Evolutionary conservation across 2,329 filamentous ascomycete genomes (phyloP).

Genomic region (Mycosphaerella sp.): DNA sequence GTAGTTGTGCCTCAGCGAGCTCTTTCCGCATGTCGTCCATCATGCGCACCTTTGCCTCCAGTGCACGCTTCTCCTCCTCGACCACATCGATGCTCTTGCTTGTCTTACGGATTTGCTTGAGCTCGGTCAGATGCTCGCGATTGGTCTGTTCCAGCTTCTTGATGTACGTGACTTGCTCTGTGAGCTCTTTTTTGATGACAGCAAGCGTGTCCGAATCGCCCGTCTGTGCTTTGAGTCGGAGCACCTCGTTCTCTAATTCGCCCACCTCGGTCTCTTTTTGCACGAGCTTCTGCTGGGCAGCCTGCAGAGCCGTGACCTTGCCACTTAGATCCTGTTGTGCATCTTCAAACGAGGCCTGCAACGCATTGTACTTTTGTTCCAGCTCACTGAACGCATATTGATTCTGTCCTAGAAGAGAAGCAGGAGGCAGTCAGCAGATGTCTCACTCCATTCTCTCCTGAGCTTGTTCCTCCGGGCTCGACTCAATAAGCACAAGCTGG

Average conservation of each 20-base stretch:
- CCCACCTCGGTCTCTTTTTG: constrained; percentile 66
- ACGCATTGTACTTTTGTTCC: constrained; percentile 52
- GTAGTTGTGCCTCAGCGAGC: constrained; percentile 69
- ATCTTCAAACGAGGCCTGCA: constrained; percentile 52
- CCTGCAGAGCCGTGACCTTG: constrained; percentile 52
- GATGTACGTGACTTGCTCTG: constrained; percentile 89
- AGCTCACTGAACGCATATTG: constrained; percentile 54
- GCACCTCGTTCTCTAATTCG: constrained; percentile 71
- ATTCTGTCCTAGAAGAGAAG: constrained; percentile 45
- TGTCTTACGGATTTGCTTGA: constrained; percentile 72
- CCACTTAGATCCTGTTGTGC: constrained; percentile 53
- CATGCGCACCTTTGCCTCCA: constrained; percentile 70
- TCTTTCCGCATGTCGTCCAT: constrained; percentile 70
- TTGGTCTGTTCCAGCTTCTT: constrained; percentile 74
- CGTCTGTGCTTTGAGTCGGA: constrained; percentile 77
- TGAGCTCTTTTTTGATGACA: constrained; percentile 79
- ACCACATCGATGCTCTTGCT: constrained; percentile 88
- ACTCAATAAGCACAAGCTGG: too few species aligned
- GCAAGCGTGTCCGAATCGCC: constrained; percentile 79
- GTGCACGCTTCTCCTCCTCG: constrained; percentile 83
- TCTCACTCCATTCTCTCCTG: too few species aligned
- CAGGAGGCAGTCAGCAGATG: too few species aligned
- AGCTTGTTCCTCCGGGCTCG: too few species aligned
- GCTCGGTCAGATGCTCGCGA: constrained; percentile 68
- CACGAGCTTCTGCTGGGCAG: constrained; percentile 59